phyloP scores from a whole-genome alignment of 1,284 basidiomycete species.

The Cryptococcus sp. region DNA sequence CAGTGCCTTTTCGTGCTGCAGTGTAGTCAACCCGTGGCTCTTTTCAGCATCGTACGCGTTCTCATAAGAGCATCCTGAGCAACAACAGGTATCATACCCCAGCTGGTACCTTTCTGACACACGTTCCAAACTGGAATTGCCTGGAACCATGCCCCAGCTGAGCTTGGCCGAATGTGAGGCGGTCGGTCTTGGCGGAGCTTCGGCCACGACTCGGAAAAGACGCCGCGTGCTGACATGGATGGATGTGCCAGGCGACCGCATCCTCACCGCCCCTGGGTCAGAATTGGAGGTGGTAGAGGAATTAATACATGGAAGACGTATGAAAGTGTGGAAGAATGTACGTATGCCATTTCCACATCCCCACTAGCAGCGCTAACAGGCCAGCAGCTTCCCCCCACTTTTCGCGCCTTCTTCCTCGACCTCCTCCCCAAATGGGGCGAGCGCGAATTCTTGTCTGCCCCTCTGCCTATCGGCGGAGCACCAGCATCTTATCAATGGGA shows the following conservation, averaged over 20 bases:
- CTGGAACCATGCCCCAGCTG: conserved; percentile 1
- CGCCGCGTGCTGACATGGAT: neutral
- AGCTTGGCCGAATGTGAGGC: conserved; percentile 21
- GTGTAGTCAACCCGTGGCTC: no score
- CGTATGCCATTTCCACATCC: conserved; percentile 4
- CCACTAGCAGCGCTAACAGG: neutral
- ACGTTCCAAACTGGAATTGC: no score
- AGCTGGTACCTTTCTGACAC: no score
- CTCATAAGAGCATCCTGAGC: no score
- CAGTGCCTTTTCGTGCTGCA: no score
- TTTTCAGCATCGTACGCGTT: no score
- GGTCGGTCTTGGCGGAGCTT: no score
- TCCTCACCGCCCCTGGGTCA: conserved; percentile 34
- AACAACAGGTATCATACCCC: no score
- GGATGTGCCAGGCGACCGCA: conserved; percentile 30
- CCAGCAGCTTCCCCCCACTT: conserved; percentile 32
- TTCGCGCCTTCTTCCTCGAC: conserved; percentile 33
- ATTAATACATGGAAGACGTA: conserved; percentile 23
- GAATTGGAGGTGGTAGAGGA: conserved; percentile 39
- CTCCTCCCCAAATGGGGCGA: conserved; percentile 21
- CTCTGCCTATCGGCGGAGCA: conserved; percentile 8
- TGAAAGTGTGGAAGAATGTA: conserved; percentile 42
- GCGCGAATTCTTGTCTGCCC: conserved; percentile 36
- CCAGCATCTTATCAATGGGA: neutral
- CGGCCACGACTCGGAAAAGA: neutral